phyloP scores from a whole-genome alignment of 192 early-diverging fungal species.

The Podochytrium sp. region DNA sequence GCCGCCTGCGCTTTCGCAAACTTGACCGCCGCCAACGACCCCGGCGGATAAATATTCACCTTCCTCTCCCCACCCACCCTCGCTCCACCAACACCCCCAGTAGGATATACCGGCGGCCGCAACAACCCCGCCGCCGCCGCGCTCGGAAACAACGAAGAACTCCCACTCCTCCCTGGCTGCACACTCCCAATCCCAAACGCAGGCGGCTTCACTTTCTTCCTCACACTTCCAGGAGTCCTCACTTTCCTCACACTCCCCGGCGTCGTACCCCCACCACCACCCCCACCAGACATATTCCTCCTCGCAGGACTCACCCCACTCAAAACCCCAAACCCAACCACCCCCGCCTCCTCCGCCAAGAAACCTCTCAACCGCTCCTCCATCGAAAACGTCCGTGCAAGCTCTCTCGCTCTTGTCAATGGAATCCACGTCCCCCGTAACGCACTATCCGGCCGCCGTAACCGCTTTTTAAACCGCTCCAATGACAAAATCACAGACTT shows the following conservation, averaged over 20 bases:
- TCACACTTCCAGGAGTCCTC: not conserved
- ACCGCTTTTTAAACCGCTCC: conserved; percentile 77
- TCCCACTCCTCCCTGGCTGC: not conserved
- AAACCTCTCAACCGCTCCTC: conserved; percentile 76
- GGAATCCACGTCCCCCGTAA: conserved; percentile 95
- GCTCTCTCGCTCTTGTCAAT: conserved; percentile 77
- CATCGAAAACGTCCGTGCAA: conserved; percentile 81
- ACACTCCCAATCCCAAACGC: not conserved
- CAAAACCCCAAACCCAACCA: conserved; percentile 20
- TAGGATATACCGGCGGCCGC: conserved; percentile 24
- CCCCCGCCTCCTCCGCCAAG: conserved; percentile 71
- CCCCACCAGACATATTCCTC: not conserved
- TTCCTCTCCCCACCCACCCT: not conserved
- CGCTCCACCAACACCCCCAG: conserved; percentile 3
- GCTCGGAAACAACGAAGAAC: conserved; percentile 41
- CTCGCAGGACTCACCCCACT: not conserved
- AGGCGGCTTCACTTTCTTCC: not conserved
- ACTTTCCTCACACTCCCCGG: not conserved
- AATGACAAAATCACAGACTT: conserved; percentile 83
- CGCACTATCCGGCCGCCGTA: conserved; percentile 68
- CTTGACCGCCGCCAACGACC: conserved; percentile 22
- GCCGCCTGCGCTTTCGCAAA: conserved; percentile 9
- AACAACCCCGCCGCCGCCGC: conserved; percentile 13
- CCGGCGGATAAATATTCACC: conserved; percentile 30
- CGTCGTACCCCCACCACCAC: conserved; percentile 52